Conservation (phyloP, 352 stramenopile genomes). For the Globisporangium radiosum region DNA sequence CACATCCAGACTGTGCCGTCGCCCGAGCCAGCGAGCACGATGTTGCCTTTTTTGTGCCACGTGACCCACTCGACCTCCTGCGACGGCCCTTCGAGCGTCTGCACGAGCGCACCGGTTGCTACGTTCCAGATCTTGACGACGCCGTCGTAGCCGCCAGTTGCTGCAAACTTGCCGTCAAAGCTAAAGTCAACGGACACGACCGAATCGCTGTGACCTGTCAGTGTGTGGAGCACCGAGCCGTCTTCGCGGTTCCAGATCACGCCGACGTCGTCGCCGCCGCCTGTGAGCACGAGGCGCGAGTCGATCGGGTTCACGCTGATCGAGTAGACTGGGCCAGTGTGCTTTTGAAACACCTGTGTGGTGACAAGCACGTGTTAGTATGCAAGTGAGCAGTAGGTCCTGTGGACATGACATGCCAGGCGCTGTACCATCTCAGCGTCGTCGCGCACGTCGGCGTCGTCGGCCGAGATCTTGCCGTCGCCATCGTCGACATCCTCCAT, state of each 20-base stretch:
- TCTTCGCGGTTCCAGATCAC: conserved; percentile 87
- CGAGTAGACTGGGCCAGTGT: conserved; percentile 75
- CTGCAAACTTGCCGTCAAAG: conserved; percentile 84
- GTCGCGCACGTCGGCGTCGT: conserved; percentile 68
- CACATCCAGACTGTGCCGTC: conserved; percentile 91
- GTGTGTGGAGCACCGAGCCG: conserved; percentile 65
- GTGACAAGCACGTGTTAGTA: no score
- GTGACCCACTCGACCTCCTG: conserved; percentile 88
- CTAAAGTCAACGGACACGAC: conserved; percentile 83
- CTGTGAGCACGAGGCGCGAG: conserved; percentile 73
- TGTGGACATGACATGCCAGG: no score
- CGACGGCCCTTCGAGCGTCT: conserved; percentile 83
- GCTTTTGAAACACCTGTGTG: conserved; percentile 65
- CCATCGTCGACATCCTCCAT: conserved; percentile 50
- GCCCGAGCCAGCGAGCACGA: conserved; percentile 83
- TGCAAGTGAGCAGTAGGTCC: no score
- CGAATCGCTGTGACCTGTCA: conserved; percentile 76
- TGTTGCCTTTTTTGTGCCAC: conserved; percentile 90
- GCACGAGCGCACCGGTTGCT: conserved; percentile 65
- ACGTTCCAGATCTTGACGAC: conserved; percentile 88
- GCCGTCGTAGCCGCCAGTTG: conserved; percentile 81
- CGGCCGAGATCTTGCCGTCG: conserved; percentile 52
- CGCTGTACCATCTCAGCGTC: conserved; percentile 55
- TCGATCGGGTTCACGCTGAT: conserved; percentile 78
- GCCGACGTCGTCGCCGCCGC: conserved; percentile 76